Evolutionary conservation across 2,329 filamentous ascomycete genomes (phyloP).

Genomic region (Aspergillus nomiae): DNA sequence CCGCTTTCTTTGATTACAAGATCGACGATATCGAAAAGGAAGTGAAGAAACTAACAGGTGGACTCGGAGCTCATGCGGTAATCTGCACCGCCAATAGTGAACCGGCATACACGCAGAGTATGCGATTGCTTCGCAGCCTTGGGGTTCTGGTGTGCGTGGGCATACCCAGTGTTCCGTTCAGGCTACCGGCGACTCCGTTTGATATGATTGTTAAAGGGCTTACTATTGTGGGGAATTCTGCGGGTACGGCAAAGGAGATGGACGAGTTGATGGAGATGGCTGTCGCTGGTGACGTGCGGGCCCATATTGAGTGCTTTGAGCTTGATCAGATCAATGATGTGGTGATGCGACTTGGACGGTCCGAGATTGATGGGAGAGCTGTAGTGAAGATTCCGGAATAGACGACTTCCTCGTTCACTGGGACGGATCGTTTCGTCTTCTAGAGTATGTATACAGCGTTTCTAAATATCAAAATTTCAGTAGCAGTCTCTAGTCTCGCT

Average conservation of each 20-base stretch:
- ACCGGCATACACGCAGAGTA: slow-evolving; percentile 47
- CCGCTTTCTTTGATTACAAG: slow-evolving; percentile 37
- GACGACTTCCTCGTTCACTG: neutral
- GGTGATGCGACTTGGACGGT: slow-evolving; percentile 36
- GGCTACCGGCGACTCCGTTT: slow-evolving; percentile 49
- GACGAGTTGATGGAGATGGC: slow-evolving; percentile 48
- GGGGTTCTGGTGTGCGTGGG: slow-evolving; percentile 53
- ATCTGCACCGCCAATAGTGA: slow-evolving; percentile 52
- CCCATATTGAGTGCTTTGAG: slow-evolving; percentile 39
- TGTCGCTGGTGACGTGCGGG: slow-evolving; percentile 43
- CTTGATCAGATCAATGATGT: slow-evolving; percentile 39
- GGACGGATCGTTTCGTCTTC: neutral
- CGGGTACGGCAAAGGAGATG: slow-evolving; percentile 49
- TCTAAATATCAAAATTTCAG: neutral
- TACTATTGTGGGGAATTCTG: slow-evolving; percentile 50
- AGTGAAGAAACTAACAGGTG: slow-evolving; percentile 43
- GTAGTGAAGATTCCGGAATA: slow-evolving; percentile 36
- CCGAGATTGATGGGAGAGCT: slow-evolving; percentile 41
- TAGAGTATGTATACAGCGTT: no score
- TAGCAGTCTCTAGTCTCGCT: neutral
- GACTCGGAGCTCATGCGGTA: slow-evolving; percentile 49
- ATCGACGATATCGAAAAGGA: slow-evolving; percentile 41
- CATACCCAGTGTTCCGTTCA: slow-evolving; percentile 46
- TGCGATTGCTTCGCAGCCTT: slow-evolving; percentile 46
- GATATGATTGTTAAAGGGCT: slow-evolving; percentile 51